Percentiles rank a stretch among this genome's conserved stretches.
phyloP scores from a whole-genome alignment of 2,329 filamentous ascomycete genomes.

The Rhynchosporium graminicola region DNA sequence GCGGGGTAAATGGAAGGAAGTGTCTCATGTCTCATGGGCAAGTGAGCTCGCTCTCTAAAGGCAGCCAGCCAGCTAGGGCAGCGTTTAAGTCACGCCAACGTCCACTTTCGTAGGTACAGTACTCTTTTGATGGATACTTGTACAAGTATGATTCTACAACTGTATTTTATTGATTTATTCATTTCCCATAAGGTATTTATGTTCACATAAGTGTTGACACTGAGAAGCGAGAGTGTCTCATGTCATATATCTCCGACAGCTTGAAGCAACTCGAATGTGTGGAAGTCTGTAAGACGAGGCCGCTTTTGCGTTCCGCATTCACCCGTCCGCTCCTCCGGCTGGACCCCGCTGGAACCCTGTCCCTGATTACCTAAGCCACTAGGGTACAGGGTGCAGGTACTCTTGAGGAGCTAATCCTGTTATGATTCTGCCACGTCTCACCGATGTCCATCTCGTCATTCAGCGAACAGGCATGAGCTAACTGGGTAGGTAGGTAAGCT shows the following conservation, averaged over 20 bases:
- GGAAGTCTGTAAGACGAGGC: not conserved
- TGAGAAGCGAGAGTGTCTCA: not conserved
- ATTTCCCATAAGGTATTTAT: too few species aligned
- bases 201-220: not conserved
- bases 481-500: not conserved
- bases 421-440: not conserved
- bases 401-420: not conserved
- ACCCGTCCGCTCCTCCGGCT: constrained; percentile 1
- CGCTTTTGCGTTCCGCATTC: constrained; percentile 2
- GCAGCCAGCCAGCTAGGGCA: not conserved
- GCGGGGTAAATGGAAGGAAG: not conserved
- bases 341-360: not conserved
- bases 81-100: too few species aligned
- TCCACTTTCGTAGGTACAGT: not conserved
- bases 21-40: not conserved
- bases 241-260: not conserved
- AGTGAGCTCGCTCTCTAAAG: not conserved
- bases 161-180: too few species aligned
- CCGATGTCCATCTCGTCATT: not conserved
- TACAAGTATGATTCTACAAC: too few species aligned
- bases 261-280: not conserved
- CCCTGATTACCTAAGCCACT: not conserved
- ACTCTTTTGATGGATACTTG: too few species aligned
- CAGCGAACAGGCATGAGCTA: not conserved
- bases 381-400: not conserved